Conservation (phyloP, 495 filamentous ascomycete genomes). For the Pseudomonodictys pantanalensis region DNA sequence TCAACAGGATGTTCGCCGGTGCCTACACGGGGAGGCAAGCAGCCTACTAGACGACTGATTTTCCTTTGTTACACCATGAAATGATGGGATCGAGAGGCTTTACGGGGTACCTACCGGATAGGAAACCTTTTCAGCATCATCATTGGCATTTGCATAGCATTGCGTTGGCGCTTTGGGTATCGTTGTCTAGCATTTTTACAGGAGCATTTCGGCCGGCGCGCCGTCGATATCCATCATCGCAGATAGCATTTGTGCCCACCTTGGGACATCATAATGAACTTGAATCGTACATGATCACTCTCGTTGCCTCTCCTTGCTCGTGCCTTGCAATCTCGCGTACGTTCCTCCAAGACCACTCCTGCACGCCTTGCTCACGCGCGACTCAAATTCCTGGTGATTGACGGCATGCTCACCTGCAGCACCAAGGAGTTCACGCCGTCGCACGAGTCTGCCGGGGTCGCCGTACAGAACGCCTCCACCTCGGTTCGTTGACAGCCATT, state of each 20-base stretch:
- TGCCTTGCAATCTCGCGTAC: background rate
- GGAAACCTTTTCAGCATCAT: conserved; percentile 21
- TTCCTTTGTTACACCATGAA: conserved; percentile 30
- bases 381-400: background rate
- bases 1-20: conserved; percentile 39
- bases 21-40: conserved; percentile 19
- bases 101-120: conserved; percentile 28
- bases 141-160: conserved; percentile 31
- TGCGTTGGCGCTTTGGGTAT: conserved; percentile 30
- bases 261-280: conserved; percentile 9
- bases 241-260: conserved; percentile 3
- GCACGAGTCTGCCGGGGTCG: conserved; percentile 5
- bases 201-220: conserved; percentile 29
- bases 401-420: background rate
- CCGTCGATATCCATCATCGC: conserved; percentile 16
- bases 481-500: background rate
- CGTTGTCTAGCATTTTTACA: conserved; percentile 26
- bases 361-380: background rate
- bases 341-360: background rate
- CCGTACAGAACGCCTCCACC: conserved; percentile 1
- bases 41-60: conserved; percentile 24
- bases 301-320: background rate
- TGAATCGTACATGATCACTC: background rate
- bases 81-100: conserved; percentile 18
- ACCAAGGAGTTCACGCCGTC: background rate